Evolutionary conservation across 305 asterid genomes (phyloP).

Genomic region (Petunia hybrid): DNA sequence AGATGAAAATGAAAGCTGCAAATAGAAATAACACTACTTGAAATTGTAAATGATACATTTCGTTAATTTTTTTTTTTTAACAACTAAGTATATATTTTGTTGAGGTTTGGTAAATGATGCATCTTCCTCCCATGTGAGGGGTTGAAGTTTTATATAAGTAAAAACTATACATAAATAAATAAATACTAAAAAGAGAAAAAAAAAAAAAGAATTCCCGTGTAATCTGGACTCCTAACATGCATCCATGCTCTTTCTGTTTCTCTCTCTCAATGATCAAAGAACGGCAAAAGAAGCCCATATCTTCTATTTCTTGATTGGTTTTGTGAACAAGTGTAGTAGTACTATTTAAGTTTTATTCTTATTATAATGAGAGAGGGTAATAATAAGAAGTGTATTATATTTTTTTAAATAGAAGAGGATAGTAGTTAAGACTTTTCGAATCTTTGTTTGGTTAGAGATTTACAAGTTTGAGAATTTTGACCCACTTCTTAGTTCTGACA

Average conservation of each 20-base stretch:
- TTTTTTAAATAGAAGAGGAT: constrained; percentile 31
- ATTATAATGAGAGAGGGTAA: background rate
- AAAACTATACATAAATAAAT: background rate
- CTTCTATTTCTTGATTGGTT: constrained; percentile 28
- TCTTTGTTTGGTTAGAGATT: constrained; percentile 59
- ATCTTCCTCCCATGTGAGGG: constrained; percentile 68
- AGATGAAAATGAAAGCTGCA: constrained; percentile 38
- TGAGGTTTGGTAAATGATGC: constrained; percentile 54
- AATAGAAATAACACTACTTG: background rate
- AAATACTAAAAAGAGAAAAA: constrained; percentile 42
- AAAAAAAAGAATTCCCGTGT: constrained; percentile 46
- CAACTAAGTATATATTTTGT: background rate
- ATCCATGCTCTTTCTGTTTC: constrained; percentile 4
- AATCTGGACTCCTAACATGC: constrained; percentile 56
- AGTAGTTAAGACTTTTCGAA: constrained; percentile 48
- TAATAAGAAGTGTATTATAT: background rate
- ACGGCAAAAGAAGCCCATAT: constrained; percentile 19
- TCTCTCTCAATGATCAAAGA: constrained; percentile 3
- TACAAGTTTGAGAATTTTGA: constrained; percentile 18
- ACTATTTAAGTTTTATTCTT: background rate
- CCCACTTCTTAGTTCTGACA: constrained; percentile 39
- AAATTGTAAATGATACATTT: background rate
- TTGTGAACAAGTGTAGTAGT: background rate
- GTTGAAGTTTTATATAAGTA: constrained; percentile 30
- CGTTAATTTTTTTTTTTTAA: background rate